A percentile compares a stretch with the other conserved stretches of the same genome.
phyloP scores from a whole-genome alignment of 495 filamentous ascomycete genomes.

The Tuber magnatum region DNA sequence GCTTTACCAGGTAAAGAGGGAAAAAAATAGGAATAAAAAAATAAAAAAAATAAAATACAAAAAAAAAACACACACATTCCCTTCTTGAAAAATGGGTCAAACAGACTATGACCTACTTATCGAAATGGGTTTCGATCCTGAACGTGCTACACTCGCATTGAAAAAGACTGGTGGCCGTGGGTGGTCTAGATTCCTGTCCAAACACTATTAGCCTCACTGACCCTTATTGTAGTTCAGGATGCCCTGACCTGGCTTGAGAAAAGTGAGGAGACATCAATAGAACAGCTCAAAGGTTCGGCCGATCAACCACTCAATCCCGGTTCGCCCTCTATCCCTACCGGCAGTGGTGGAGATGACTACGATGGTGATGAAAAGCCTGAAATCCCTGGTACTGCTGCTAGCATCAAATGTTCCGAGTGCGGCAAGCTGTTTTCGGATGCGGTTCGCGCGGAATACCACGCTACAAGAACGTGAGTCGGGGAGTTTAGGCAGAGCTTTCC shows the following conservation, averaged over 20 bases:
- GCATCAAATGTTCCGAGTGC: constrained; percentile 82
- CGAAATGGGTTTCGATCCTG: constrained; percentile 90
- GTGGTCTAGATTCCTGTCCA: constrained; percentile 40
- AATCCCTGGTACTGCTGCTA: constrained; percentile 48
- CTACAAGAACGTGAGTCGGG: constrained; percentile 62
- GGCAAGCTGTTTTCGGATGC: constrained; percentile 78
- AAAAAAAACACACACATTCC: constrained; percentile 7
- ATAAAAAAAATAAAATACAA: too few species aligned
- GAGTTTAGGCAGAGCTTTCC: background rate
- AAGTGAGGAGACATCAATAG: constrained; percentile 73
- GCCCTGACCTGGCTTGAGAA: constrained; percentile 90
- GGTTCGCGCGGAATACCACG: constrained; percentile 81
- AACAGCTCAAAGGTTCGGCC: constrained; percentile 52
- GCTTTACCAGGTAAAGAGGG: background rate
- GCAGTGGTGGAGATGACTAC: constrained; percentile 34
- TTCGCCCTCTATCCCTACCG: constrained; percentile 27
- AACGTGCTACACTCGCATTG: constrained; percentile 70
- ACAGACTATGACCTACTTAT: constrained; percentile 61
- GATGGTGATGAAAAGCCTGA: constrained; percentile 53
- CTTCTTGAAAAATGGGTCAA: constrained; percentile 28
- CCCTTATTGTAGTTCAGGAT: constrained; percentile 58
- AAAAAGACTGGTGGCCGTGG: constrained; percentile 67
- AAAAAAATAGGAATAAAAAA: too few species aligned
- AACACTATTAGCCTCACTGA: constrained; percentile 32
- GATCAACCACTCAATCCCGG: constrained; percentile 32